Conservation (phyloP, 1,284 basidiomycete genomes). For the Athelia psychrophila region DNA sequence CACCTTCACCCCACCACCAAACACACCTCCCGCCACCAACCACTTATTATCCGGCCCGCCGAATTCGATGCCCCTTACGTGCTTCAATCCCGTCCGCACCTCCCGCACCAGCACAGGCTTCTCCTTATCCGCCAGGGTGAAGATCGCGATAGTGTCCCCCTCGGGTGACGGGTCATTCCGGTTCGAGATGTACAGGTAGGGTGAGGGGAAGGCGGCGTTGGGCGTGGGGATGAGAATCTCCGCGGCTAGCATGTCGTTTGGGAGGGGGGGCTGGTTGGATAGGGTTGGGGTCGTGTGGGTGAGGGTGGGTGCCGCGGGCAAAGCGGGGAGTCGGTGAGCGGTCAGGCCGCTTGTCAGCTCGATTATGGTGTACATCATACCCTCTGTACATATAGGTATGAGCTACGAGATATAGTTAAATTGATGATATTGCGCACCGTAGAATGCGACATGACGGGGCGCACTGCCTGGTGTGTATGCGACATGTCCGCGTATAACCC, state of each 20-base stretch:
- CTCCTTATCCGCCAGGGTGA: conserved; percentile 38
- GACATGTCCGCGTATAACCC: conserved; percentile 44
- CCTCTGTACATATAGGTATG: conserved; percentile 46
- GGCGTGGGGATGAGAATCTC: conserved; percentile 54
- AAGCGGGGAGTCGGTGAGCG: conserved; percentile 47
- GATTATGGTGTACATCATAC: conserved; percentile 60
- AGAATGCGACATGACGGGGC: conserved; percentile 62
- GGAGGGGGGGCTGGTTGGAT: conserved; percentile 35
- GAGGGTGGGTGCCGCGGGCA: conserved; percentile 32
- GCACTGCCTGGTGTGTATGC: conserved; percentile 53
- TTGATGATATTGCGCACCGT: conserved; percentile 41
- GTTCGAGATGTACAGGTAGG: conserved; percentile 61
- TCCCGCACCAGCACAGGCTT: conserved; percentile 44
- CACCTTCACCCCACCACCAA: conserved; percentile 48
- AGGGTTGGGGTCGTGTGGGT: conserved; percentile 32
- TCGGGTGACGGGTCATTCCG: conserved; percentile 57
- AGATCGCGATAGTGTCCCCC: conserved; percentile 64
- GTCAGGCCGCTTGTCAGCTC: conserved; percentile 59
- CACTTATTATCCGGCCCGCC: conserved; percentile 47
- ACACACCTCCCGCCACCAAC: conserved; percentile 45
- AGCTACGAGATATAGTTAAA: conserved; percentile 6
- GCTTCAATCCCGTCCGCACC: conserved; percentile 47
- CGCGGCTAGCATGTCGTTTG: conserved; percentile 48
- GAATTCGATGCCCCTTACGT: conserved; percentile 50
- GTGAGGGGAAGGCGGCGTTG: conserved; percentile 37